Evolutionary conservation across 208 protist species (phyloP), one percentile per base, ranked within the genome.

Genomic region (Vickermania spadyakhi): DNA sequence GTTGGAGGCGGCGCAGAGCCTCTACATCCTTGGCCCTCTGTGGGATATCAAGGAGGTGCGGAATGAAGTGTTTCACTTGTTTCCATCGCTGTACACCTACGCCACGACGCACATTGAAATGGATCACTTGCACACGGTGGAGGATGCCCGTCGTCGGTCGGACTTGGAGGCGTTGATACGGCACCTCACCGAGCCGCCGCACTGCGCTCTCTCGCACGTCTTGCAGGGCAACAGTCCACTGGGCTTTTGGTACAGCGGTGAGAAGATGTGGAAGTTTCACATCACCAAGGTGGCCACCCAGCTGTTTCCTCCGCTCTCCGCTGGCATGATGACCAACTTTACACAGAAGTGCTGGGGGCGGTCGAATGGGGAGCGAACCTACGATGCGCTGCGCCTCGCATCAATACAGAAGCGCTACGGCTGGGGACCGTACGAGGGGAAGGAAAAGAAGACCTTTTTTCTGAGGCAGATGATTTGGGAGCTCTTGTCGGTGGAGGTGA

Each of bases 311-410:
- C 78, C 87, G 14, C 63, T 77, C 26, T 79, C 81, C 29, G 82
- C 84, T 7, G 87, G 87, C 5, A 79, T 94, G 56, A 87, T 91
- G 79, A 91, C 87, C n/a, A 91, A 87, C 77, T 91, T 94, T 50
- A 94, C 87, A 22, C 87, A 94, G 65, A 94, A 94, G 71, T 94
- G 87, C 62, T 94, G 87, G 84, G 84, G 87, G 0, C 71, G 87
- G 5, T 72, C 68, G 25, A 94, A 94, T 50, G 82, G 83, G 4
- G 87, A 94, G 62, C 69, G 87, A 28, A 82, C 91, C 60, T 94
- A 94, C 64, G 87, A 94, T 56, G 87, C 87, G 0, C 62, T 94
- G n/a, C 71, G 69, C 2, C 59, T 94, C 52, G 72, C 79, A 28
- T 70, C 68, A 23, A 80, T 94, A n/a, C 89, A 91, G 68, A 62